A percentile compares a stretch with the other conserved stretches of the same genome.
phyloP scores from a whole-genome alignment of 1,139 yeast species.

The Debaryomyces coudertii region DNA sequence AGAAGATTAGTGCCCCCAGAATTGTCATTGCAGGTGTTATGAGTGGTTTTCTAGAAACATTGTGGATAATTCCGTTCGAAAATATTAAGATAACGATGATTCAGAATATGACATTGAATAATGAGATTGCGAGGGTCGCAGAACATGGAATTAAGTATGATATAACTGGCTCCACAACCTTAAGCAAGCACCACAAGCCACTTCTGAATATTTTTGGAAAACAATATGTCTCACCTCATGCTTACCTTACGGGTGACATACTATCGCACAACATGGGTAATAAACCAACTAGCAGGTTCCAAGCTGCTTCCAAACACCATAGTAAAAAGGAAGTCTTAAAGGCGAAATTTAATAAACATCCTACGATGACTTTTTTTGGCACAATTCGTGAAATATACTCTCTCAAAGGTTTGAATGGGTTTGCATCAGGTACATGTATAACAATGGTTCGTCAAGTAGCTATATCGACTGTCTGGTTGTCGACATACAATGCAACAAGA shows the following conservation, averaged over 20 bases:
- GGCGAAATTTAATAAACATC: constrained; percentile 50
- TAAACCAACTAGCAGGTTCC: constrained; percentile 28
- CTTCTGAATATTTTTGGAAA: constrained; percentile 29
- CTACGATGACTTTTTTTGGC: constrained; percentile 55
- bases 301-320: constrained; percentile 19
- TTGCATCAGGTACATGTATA: constrained; percentile 78
- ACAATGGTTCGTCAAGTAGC: constrained; percentile 79
- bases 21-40: constrained; percentile 83
- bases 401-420: constrained; percentile 78
- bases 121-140: constrained; percentile 34
- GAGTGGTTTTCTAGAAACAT: constrained; percentile 80
- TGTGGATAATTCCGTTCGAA: constrained; percentile 90
- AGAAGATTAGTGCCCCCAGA: constrained; percentile 67
- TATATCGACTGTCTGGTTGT: constrained; percentile 80
- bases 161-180: constrained; percentile 29
- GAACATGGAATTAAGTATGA: constrained; percentile 25
- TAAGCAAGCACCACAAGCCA: constrained; percentile 31
- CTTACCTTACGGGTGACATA: constrained; percentile 43
- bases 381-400: constrained; percentile 67
- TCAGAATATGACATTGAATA: constrained; percentile 55
- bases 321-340: constrained; percentile 32
- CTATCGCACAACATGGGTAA: constrained; percentile 32
- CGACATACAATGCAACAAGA: constrained; percentile 76
- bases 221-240: constrained; percentile 50
- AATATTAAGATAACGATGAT: constrained; percentile 84